Percentiles rank a stretch among this genome's conserved stretches.
Conservation (phyloP, 805 yeast genomes). For the Groenewaldozyma tartarivorans region DNA sequence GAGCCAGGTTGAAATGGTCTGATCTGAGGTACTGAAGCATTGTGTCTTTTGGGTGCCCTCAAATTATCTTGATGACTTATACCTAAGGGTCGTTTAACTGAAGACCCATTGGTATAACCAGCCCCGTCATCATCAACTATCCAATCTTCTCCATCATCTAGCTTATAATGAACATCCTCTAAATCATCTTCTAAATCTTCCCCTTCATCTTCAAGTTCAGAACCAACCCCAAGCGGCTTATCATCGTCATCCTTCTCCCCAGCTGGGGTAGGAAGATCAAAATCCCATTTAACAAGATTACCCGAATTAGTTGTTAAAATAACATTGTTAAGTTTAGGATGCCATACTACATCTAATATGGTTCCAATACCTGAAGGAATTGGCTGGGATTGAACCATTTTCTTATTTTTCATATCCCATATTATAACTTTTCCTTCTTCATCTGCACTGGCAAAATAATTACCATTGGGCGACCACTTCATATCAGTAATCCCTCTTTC, state of each 20-base stretch:
- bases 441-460: constrained; percentile 49
- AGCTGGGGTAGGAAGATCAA: constrained; percentile 14
- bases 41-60: background rate
- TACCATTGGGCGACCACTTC: constrained; percentile 54
- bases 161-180: constrained; percentile 25
- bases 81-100: background rate
- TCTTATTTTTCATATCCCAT: constrained; percentile 41
- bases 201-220: constrained; percentile 20
- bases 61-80: background rate
- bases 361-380: constrained; percentile 26
- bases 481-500: constrained; percentile 37
- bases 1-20: constrained; percentile 76
- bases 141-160: constrained; percentile 40
- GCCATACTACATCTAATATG: constrained; percentile 29
- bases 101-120: constrained; percentile 27
- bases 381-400: constrained; percentile 24
- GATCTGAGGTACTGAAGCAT: background rate
- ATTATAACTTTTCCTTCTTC: constrained; percentile 42
- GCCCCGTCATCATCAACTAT: constrained; percentile 57
- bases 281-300: constrained; percentile 17
- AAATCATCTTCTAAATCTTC: constrained; percentile 23
- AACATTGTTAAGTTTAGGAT: constrained; percentile 26
- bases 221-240: constrained; percentile 14
- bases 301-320: constrained; percentile 27
- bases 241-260: constrained; percentile 20